These are phyloP conservation scores for Avicennia marina DNA, from an alignment of 257 asterid genomes.

Conservation along the genomic window DNA sequence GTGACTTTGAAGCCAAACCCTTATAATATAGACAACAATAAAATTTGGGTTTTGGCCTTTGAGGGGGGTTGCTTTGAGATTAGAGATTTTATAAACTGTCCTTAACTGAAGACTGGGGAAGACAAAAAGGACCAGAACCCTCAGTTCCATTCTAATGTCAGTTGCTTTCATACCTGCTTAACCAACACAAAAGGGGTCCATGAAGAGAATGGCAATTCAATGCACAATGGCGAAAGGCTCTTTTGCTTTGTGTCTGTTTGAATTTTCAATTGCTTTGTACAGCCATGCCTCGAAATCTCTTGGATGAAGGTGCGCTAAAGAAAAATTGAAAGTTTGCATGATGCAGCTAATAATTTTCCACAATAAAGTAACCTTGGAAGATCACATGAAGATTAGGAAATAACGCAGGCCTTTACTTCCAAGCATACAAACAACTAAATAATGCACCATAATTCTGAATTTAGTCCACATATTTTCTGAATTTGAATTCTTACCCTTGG, in stretches of 20 bases:
- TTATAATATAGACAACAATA: not conserved
- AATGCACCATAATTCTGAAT: not conserved
- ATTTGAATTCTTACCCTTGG: constrained; percentile 21
- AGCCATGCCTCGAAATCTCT: constrained; percentile 16
- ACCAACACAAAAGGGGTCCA: constrained; percentile 1
- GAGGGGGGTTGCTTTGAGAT: constrained; percentile 10
- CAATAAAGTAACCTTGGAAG: constrained; percentile 21
- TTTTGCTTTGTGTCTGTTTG: constrained; percentile 10
- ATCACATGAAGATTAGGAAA: constrained; percentile 17
- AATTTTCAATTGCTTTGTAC: constrained; percentile 14
- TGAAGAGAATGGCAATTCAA: constrained; percentile 22
- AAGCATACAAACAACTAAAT: constrained; percentile 14
- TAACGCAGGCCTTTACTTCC: constrained; percentile 5
- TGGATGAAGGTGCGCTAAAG: constrained; percentile 22
- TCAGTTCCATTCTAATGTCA: constrained; percentile 9
- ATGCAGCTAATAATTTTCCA: constrained; percentile 22
- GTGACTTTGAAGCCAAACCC: not conserved
- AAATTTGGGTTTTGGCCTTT: not conserved
- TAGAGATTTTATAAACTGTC: not conserved
- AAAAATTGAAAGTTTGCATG: constrained; percentile 14
- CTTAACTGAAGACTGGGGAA: constrained; percentile 10
- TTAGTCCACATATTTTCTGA: not conserved
- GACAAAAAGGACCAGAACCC: constrained; percentile 28
- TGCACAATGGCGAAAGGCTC: constrained; percentile 15
- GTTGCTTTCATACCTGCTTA: constrained; percentile 9